These are phyloP conservation scores for Rhizodiscina lignyota DNA, from an alignment of 495 filamentous ascomycete genomes.

Conservation along the genomic window DNA sequence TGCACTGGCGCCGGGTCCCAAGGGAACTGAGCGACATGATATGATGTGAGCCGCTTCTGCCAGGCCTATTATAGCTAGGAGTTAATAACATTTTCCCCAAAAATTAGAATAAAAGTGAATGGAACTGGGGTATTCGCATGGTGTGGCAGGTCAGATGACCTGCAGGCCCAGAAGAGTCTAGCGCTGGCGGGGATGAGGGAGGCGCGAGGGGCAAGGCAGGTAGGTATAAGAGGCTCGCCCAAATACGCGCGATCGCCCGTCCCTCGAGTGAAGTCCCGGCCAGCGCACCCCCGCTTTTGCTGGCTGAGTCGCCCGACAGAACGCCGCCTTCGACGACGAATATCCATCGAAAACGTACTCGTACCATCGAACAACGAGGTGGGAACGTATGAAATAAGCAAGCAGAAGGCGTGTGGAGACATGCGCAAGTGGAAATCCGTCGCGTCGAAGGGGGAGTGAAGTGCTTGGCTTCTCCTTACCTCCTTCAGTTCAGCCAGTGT, in stretches of 20 bases:
- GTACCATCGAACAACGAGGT: background rate
- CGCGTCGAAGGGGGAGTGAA: background rate
- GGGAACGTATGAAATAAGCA: background rate
- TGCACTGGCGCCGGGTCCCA: slow-evolving; percentile 66
- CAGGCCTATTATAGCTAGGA: slow-evolving; percentile 61
- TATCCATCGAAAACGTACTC: background rate
- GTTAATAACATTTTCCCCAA: slow-evolving; percentile 6
- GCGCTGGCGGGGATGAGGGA: background rate
- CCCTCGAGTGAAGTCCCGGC: background rate
- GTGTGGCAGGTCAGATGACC: background rate
- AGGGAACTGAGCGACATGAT: slow-evolving; percentile 73
- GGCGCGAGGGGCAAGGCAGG: background rate
- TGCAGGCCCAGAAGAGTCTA: background rate
- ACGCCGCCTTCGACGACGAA: background rate
- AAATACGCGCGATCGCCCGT: background rate
- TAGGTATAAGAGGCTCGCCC: background rate
- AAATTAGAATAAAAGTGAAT: slow-evolving; percentile 1
- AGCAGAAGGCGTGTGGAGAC: background rate
- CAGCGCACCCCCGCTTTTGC: background rate
- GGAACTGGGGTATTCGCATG: background rate
- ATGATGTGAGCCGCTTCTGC: slow-evolving; percentile 74
- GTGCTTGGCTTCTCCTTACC: slow-evolving; percentile 36
- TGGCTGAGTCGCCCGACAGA: background rate
- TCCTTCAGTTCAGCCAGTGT: slow-evolving; percentile 69
- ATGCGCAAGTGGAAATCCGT: background rate